These are phyloP conservation scores for Aurifilum marmelostoma DNA, from an alignment of 2,329 filamentous ascomycete genomes.

Conservation along the genomic window DNA sequence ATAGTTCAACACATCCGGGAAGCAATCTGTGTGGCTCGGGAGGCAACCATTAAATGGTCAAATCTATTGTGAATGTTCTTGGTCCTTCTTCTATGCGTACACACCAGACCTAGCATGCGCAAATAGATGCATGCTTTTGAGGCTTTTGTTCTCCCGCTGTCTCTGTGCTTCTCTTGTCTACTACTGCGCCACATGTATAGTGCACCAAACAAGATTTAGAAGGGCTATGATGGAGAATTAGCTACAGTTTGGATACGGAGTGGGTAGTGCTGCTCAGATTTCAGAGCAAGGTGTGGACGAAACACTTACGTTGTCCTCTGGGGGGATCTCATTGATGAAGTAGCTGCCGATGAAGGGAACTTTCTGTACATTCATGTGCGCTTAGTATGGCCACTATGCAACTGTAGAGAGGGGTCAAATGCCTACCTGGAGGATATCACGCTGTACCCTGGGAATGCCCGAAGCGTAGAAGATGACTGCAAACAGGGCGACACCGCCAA, in stretches of 20 bases:
- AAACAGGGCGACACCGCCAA: conserved; percentile 61
- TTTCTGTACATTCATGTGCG: conserved; percentile 48
- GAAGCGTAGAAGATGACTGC: conserved; percentile 64
- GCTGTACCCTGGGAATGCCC: conserved; percentile 63
- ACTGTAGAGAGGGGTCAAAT: not conserved
- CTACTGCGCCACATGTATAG: not conserved
- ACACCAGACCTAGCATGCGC: conserved; percentile 16
- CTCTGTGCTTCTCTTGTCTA: conserved; percentile 1
- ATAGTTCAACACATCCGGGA: not conserved
- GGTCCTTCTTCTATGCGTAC: conserved; percentile 15
- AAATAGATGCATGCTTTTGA: conserved; percentile 34
- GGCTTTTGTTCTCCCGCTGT: not conserved
- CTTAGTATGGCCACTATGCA: not conserved
- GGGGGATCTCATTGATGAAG: conserved; percentile 58
- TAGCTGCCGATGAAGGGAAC: conserved; percentile 55
- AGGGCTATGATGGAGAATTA: conserved; percentile 9
- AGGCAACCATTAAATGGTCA: not conserved
- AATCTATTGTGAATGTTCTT: conserved; percentile 24
- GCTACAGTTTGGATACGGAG: not conserved
- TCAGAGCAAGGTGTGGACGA: not conserved
- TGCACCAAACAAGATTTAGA: conserved; percentile 3
- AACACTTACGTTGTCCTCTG: conserved; percentile 64
- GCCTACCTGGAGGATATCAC: conserved; percentile 61
- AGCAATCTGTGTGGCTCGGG: not conserved
- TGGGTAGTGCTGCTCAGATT: too few species aligned